Base-by-base conservation (phyloP, 495 filamentous ascomycete species). In the Lindgomyces ingoldianus region DNA sequence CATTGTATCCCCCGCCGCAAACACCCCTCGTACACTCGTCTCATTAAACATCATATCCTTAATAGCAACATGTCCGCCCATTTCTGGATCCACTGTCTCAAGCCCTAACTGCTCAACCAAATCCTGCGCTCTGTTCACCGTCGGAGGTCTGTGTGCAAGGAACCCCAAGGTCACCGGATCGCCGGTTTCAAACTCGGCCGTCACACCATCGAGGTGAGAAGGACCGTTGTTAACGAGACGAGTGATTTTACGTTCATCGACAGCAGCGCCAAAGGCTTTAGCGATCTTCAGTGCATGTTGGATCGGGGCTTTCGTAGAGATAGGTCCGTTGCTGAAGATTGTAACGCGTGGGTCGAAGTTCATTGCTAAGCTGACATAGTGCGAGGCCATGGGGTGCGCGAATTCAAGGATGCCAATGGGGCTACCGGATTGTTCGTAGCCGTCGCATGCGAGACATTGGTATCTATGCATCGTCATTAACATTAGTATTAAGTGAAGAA, bases 1-100 rank as follows among this genome's bases (percentile, higher is more conserved):
- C 65, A 63, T 59, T 3, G 58, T 62, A 58, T 70, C 67, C 25
- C 67, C 67, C 18, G 62, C 67, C 0, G 62, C 67, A 52, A 70
- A 66, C 19, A 66, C 62, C 1, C 67, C 67, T 12, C 52, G 25
- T 6, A 65, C 62, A 56, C 52, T 70, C 22, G 67, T 70, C 50
- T 51, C 49, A 25, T 70, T 65, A 33, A 69, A 65, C 57, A 64
- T 56, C 14, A 21, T n/a, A 53, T 61, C 47, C 55, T 49, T 42
- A 14, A 68, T 44, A 16, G 24, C 36, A 19, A 68, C 48, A 58
- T 62, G 44, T 25, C 59, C 65, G n/a, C 64, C 64, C 52, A 52
- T 57, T 19, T 18, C 52, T 30, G 54, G 53, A 16, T 48, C 39
- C 29, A 53, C 50, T 11, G 55, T 59, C 36, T 69, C 53, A 9